phyloP scores from a whole-genome alignment of 176 grass and related monocot genomes.

The Avena atlantica region DNA sequence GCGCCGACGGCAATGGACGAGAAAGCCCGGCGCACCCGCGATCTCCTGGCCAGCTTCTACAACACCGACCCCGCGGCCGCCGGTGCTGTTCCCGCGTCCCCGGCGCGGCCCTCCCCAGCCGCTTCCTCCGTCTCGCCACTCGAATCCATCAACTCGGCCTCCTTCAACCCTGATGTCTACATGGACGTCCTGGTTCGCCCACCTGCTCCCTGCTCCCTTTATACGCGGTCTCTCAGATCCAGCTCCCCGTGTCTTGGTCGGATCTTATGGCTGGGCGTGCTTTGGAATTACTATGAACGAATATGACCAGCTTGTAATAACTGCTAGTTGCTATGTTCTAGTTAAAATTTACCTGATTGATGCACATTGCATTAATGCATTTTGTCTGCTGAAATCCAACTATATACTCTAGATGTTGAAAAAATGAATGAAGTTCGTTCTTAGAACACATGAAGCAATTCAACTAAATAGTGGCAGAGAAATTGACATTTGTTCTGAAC shows the following conservation, averaged over 20 bases:
- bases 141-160: slow-evolving; percentile 86
- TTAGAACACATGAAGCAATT: not conserved
- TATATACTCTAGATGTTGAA: not conserved
- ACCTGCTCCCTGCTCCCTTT: slow-evolving; percentile 30
- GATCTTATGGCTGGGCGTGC: slow-evolving; percentile 35
- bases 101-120: slow-evolving; percentile 33
- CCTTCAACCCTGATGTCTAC: slow-evolving; percentile 87
- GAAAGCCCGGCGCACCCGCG: slow-evolving; percentile 88
- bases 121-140: slow-evolving; percentile 56
- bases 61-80: slow-evolving; percentile 57
- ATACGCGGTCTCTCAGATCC: slow-evolving; percentile 47
- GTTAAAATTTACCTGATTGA: slow-evolving; percentile 12
- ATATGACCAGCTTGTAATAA: not conserved
- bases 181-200: slow-evolving; percentile 86
- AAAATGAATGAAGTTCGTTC: slow-evolving; percentile 8
- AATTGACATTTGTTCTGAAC: slow-evolving; percentile 28
- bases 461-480: slow-evolving; percentile 2
- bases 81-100: slow-evolving; percentile 22
- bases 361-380: slow-evolving; percentile 6
- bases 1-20: slow-evolving; percentile 68
- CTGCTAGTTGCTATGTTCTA: not conserved
- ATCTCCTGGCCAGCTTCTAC: slow-evolving; percentile 98
- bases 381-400: slow-evolving; percentile 31
- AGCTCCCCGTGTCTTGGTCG: not conserved
- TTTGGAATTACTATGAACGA: slow-evolving; percentile 3